Percentiles rank a stretch among this genome's conserved stretches.
Evolutionary conservation across 73 alveolate genomes (phyloP).

Genomic region (Halteria grandinella): DNA sequence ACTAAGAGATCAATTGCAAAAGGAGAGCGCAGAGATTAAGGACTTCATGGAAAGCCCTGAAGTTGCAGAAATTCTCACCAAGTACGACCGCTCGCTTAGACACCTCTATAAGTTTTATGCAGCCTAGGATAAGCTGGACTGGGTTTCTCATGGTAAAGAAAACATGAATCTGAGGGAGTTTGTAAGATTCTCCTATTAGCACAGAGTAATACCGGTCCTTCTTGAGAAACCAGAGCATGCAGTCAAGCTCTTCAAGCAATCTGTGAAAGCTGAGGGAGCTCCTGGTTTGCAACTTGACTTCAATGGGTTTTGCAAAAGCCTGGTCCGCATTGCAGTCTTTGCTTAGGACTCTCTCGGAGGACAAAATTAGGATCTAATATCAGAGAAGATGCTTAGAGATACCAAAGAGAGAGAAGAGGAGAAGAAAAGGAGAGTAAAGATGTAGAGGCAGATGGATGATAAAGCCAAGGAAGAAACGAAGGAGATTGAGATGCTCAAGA

Average conservation of each 20-base stretch:
- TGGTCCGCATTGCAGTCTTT: constrained; percentile 33
- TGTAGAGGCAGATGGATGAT: no score
- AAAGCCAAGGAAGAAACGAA: no score
- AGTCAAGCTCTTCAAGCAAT: constrained; percentile 22
- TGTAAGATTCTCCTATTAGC: constrained; percentile 53
- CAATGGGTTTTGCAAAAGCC: constrained; percentile 19
- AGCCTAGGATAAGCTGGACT: constrained; percentile 48
- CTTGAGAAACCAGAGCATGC: constrained; percentile 54
- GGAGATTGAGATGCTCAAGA: no score
- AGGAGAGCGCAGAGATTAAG: constrained; percentile 34
- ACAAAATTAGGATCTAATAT: no score
- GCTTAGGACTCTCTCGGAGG: no score
- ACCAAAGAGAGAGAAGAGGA: no score
- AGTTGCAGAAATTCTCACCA: constrained; percentile 42
- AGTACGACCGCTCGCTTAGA: constrained; percentile 46
- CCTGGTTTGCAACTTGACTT: constrained; percentile 12
- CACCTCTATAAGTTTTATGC: constrained; percentile 64
- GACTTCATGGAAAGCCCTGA: constrained; percentile 45
- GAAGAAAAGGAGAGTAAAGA: no score
- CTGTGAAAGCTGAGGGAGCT: constrained; percentile 27
- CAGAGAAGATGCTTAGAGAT: not conserved
- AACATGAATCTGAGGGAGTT: constrained; percentile 60
- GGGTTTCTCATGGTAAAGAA: constrained; percentile 43
- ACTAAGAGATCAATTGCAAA: constrained; percentile 15
- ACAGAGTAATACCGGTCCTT: constrained; percentile 51